These are phyloP conservation scores for Rhexocercosporidium sp. DNA, from an alignment of 2,329 filamentous ascomycete species.

Conservation along the genomic window DNA sequence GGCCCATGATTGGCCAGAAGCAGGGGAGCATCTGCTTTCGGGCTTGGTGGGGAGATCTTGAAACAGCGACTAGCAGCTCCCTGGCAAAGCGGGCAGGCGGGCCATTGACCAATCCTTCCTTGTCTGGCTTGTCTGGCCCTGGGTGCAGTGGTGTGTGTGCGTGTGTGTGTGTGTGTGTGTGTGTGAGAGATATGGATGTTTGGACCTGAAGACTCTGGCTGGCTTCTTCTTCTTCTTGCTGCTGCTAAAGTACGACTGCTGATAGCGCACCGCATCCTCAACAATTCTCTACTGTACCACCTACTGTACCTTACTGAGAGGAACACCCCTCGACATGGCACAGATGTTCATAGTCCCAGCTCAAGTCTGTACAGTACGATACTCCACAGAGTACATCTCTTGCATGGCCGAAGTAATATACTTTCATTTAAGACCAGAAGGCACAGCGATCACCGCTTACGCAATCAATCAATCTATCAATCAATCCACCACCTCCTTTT, in stretches of 20 bases:
- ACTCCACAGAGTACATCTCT: no score
- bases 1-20: not conserved
- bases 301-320: no score
- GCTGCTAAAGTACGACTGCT: no score
- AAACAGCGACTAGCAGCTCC: not conserved
- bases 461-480: no score
- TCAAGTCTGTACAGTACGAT: no score
- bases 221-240: no score
- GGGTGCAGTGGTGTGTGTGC: not conserved
- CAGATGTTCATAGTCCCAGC: no score
- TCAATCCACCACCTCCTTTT: no score
- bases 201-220: not conserved
- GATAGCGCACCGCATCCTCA: not conserved
- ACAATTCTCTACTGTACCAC: no score
- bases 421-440: not conserved
- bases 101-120: not conserved
- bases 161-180: no score
- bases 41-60: not conserved
- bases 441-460: slow-evolving; percentile 6
- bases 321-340: not conserved
- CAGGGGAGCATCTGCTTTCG: not conserved
- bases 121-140: not conserved
- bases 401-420: not conserved
- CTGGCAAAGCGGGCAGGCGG: not conserved
- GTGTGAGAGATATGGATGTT: no score